Evolutionary conservation across 495 filamentous ascomycete species (phyloP).

Genomic region (Lentithecium fluviatile): DNA sequence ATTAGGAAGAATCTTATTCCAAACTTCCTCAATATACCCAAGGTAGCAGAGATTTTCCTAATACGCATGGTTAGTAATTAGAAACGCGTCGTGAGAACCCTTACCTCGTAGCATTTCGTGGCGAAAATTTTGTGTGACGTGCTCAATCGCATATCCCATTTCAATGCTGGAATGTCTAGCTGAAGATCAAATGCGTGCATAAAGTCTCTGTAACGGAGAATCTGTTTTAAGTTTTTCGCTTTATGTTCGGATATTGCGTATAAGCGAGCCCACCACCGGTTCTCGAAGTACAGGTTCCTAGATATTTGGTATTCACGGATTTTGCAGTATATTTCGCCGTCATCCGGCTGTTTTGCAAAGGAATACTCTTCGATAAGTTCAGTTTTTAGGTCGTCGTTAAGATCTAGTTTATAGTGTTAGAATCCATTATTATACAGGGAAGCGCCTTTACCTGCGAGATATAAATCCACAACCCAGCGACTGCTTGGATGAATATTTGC

Average conservation of each 20-base stretch:
- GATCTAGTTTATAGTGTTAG: conserved; percentile 13
- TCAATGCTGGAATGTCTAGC: conserved; percentile 12
- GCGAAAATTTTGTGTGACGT: conserved; percentile 14
- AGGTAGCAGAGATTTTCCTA: conserved; percentile 6
- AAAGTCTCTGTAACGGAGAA: conserved; percentile 14
- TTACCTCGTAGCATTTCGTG: conserved; percentile 12
- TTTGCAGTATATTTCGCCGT: conserved; percentile 9
- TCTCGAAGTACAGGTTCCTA: conserved; percentile 16
- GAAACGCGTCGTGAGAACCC: conserved; percentile 1
- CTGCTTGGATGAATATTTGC: conserved; percentile 2
- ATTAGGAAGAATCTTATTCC: not conserved
- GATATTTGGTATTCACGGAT: conserved; percentile 16
- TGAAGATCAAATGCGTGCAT: conserved; percentile 11
- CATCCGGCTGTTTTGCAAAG: conserved; percentile 12
- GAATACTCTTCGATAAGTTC: conserved; percentile 13
- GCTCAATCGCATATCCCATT: conserved; percentile 7
- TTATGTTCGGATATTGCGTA: conserved; percentile 13
- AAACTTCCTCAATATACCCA: conserved; percentile 8
- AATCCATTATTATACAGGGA: conserved; percentile 14
- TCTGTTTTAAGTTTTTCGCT: conserved; percentile 13
- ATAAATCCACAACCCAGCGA: conserved; percentile 1
- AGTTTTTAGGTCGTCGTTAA: conserved; percentile 15
- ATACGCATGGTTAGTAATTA: conserved; percentile 1
- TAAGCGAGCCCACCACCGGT: conserved; percentile 6
- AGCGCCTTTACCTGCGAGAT: conserved; percentile 11